These are phyloP conservation scores for Claviceps spartinae DNA, from an alignment of 2,329 filamentous ascomycete species.

Conservation along the genomic window DNA sequence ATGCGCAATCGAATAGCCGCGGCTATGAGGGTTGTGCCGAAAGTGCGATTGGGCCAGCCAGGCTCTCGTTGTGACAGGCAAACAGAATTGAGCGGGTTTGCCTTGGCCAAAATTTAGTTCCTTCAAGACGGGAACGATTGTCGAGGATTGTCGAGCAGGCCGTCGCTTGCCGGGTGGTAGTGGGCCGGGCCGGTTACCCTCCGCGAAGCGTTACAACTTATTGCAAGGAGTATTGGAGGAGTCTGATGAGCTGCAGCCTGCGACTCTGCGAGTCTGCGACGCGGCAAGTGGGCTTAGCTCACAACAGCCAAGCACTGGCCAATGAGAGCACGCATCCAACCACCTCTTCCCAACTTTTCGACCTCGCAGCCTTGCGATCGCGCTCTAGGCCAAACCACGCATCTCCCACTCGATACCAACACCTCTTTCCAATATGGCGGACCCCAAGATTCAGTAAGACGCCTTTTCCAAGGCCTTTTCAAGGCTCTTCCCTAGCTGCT, in stretches of 20 bases:
- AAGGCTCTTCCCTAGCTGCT: no score
- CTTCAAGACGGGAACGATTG: neutral
- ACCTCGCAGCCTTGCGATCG: constrained; percentile 22
- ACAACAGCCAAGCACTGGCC: constrained; percentile 7
- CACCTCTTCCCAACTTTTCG: constrained; percentile 20
- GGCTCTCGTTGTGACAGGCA: neutral
- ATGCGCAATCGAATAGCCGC: constrained; percentile 20
- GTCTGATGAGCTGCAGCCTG: no score
- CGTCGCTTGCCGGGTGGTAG: no score
- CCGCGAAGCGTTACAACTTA: no score
- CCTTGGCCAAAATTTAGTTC: neutral
- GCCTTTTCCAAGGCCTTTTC: neutral
- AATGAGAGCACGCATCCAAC: constrained; percentile 13
- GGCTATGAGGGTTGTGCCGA: constrained; percentile 9
- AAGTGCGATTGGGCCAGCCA: constrained; percentile 1
- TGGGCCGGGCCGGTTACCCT: no score
- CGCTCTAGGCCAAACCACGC: constrained; percentile 4
- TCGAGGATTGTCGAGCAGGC: no score
- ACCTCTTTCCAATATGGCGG: constrained; percentile 36
- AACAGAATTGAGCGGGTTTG: neutral
- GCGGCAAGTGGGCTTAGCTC: neutral
- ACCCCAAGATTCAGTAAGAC: constrained; percentile 59
- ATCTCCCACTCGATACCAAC: constrained; percentile 7
- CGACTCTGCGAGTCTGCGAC: neutral
- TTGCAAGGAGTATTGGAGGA: neutral